phyloP scores from a whole-genome alignment of 2,329 filamentous ascomycete genomes.

The Fonsecaea multimorphosa region DNA sequence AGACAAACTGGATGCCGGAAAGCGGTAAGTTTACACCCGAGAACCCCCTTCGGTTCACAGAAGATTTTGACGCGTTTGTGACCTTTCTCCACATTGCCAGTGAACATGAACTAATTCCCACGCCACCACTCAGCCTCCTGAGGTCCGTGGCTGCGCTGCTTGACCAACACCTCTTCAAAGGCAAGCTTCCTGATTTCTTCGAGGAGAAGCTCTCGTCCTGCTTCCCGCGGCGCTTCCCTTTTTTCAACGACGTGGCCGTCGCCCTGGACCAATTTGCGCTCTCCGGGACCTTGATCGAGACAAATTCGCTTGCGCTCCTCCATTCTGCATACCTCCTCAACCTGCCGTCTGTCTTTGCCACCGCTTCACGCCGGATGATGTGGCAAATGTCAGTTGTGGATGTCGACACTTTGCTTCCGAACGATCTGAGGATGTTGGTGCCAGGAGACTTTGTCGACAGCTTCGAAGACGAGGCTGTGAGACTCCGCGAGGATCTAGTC shows the following conservation, averaged over 20 bases:
- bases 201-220: neutral
- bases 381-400: neutral
- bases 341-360: neutral
- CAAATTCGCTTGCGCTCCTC: neutral
- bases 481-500: neutral
- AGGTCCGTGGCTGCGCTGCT: neutral
- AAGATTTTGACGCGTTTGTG: neutral
- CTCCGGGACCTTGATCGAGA: neutral
- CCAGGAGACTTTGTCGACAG: neutral
- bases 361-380: conserved; percentile 8
- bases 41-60: neutral
- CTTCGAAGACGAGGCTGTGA: neutral
- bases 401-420: neutral
- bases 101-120: neutral
- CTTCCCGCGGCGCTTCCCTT: neutral
- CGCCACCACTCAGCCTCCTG: neutral
- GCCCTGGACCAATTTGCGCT: neutral
- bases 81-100: conserved; percentile 1
- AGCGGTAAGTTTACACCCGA: neutral
- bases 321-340: conserved; percentile 3
- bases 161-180: conserved; percentile 13
- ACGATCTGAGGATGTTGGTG: neutral
- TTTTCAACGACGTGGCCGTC: neutral
- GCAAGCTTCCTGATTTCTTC: neutral
- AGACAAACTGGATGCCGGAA: neutral